These are phyloP conservation scores for Elsinoe arachidis DNA, from an alignment of 2,329 filamentous ascomycete species.

Conservation along the genomic window DNA sequence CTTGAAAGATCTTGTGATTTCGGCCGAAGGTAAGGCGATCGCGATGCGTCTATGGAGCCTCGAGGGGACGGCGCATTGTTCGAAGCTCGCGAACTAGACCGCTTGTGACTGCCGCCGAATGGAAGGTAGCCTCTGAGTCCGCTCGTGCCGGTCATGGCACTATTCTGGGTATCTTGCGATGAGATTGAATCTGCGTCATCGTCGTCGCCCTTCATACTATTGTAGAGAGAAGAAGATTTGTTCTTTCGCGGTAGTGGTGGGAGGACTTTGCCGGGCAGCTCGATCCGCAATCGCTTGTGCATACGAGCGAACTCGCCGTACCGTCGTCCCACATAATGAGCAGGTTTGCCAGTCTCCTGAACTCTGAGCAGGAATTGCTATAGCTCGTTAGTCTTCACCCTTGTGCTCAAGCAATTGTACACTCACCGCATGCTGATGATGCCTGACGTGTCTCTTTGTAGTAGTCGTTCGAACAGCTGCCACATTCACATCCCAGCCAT, in stretches of 20 bases:
- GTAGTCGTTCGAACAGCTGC: conserved; percentile 75
- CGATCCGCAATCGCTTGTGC: conserved; percentile 68
- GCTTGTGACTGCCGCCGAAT: conserved; percentile 18
- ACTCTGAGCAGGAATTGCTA: conserved; percentile 86
- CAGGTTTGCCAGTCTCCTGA: conserved; percentile 64
- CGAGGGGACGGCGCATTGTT: conserved; percentile 22
- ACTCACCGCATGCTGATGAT: conserved; percentile 83
- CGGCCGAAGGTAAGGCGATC: conserved; percentile 16
- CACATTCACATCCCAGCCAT: conserved; percentile 96
- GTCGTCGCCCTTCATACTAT: conserved; percentile 50
- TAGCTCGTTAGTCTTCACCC: not conserved
- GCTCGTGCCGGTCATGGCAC: conserved; percentile 14
- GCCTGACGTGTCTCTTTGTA: conserved; percentile 75
- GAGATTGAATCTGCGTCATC: conserved; percentile 75
- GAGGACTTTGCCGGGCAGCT: conserved; percentile 84
- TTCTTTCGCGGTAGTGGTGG: conserved; percentile 87
- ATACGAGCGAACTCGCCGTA: conserved; percentile 82
- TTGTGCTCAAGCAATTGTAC: not conserved
- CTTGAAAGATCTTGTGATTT: conserved; percentile 17
- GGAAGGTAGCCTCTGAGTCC: conserved; percentile 38
- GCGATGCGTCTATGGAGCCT: conserved; percentile 24
- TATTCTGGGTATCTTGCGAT: conserved; percentile 50
- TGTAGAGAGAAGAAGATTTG: conserved; percentile 62
- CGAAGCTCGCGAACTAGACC: conserved; percentile 17
- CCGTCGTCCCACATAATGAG: conserved; percentile 71